phyloP scores from a whole-genome alignment of 441 rosid genomes.

The Pelargonium fulgidum region DNA sequence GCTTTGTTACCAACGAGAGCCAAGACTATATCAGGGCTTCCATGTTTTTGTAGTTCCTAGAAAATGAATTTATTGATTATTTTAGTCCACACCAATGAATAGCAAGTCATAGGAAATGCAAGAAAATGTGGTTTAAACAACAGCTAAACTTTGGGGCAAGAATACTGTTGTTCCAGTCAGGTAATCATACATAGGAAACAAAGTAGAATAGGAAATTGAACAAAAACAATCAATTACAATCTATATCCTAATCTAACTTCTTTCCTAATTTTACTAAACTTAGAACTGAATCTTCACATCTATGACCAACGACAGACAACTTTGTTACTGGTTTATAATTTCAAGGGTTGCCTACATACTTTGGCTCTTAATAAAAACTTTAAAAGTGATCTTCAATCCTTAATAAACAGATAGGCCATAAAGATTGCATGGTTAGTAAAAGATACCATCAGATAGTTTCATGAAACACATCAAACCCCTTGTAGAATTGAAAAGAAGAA shows the following conservation, averaged over 20 bases:
- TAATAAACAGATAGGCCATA: neutral
- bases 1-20: constrained; percentile 98
- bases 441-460: neutral
- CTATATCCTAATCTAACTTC: too few species aligned
- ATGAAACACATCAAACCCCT: neutral
- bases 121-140: neutral
- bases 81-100: constrained; percentile 14
- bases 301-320: too few species aligned
- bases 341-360: too few species aligned
- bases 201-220: too few species aligned
- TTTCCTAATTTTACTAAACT: too few species aligned
- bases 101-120: neutral
- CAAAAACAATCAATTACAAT: too few species aligned
- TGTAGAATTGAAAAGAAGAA: neutral
- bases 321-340: too few species aligned
- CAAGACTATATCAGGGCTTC: constrained; percentile 90
- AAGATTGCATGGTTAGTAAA: neutral
- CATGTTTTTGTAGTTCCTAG: constrained; percentile 82
- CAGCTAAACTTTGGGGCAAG: neutral
- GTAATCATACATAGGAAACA: too few species aligned
- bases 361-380: too few species aligned
- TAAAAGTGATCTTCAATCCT: too few species aligned
- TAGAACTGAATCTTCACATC: too few species aligned
- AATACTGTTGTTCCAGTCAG: neutral
- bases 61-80: constrained; percentile 17